Conservation (phyloP, 768 basidiomycete species). For the Lactifluus pinguis region DNA sequence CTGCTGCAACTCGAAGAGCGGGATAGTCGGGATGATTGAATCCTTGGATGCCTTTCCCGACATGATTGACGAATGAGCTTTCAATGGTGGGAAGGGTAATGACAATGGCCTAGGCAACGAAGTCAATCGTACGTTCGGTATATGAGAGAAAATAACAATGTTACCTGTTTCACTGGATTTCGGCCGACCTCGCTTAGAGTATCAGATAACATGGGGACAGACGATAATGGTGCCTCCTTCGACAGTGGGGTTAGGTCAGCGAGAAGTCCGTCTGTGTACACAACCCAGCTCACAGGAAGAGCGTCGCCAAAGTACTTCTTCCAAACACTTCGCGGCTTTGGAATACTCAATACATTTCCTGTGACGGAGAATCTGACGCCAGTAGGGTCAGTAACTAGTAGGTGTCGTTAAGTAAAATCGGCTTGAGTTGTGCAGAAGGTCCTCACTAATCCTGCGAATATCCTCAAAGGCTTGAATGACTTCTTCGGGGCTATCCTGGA, state of each 20-base stretch:
- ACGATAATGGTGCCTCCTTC: conserved; percentile 47
- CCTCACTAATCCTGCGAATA: conserved; percentile 58
- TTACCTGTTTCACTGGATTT: conserved; percentile 62
- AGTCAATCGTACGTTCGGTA: not conserved
- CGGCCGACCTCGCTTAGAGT: conserved; percentile 71
- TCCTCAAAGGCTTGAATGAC: conserved; percentile 70
- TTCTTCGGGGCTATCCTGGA: conserved; percentile 63
- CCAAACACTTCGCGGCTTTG: conserved; percentile 68
- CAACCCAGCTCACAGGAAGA: conserved; percentile 42
- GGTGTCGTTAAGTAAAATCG: not conserved
- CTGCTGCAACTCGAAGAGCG: conserved; percentile 73
- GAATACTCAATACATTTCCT: conserved; percentile 70
- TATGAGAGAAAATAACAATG: not conserved
- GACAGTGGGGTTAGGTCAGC: not conserved
- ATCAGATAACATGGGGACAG: conserved; percentile 55
- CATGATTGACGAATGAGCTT: conserved; percentile 77
- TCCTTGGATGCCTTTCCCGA: conserved; percentile 68
- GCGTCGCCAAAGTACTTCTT: conserved; percentile 53
- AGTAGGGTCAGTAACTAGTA: conserved; percentile 69
- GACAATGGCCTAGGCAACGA: conserved; percentile 55
- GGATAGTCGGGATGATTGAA: conserved; percentile 79
- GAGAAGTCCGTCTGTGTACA: not conserved
- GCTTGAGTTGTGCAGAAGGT: not conserved
- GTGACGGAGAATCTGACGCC: conserved; percentile 83
- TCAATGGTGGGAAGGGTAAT: conserved; percentile 92